Evolutionary conservation across 2,329 filamentous ascomycete genomes (phyloP).

Genomic region (Berkeleyomyces basicola): DNA sequence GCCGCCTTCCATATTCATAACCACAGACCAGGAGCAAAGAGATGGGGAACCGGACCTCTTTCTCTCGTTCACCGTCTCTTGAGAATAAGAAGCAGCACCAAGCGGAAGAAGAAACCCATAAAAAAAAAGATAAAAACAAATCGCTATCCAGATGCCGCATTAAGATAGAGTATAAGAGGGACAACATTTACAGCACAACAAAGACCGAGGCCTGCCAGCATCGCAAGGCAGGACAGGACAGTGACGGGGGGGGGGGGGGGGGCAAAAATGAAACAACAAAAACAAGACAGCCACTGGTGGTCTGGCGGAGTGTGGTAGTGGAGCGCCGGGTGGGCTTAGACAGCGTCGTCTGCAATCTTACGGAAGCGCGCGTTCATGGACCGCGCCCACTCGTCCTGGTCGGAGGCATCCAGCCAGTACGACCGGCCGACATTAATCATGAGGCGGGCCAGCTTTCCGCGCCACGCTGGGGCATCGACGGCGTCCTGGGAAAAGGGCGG

Average conservation of each 20-base stretch:
- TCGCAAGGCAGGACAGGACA: too few species aligned
- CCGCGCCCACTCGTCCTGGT: slow-evolving; percentile 52
- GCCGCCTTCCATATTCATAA: not conserved
- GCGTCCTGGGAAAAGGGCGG: slow-evolving; percentile 53
- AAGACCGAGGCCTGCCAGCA: not conserved
- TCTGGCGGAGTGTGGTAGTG: too few species aligned
- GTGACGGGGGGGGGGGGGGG: too few species aligned
- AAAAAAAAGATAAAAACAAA: slow-evolving; percentile 1
- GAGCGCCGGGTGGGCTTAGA: not conserved
- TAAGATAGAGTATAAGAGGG: not conserved
- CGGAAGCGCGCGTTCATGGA: slow-evolving; percentile 15
- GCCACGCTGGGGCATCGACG: slow-evolving; percentile 64
- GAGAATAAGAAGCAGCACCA: not conserved
- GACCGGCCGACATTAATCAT: slow-evolving; percentile 58
- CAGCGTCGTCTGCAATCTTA: slow-evolving; percentile 12
- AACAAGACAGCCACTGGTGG: too few species aligned
- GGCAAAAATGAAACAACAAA: too few species aligned
- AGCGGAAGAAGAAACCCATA: not conserved
- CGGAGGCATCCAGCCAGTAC: slow-evolving; percentile 66
- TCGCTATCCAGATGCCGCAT: slow-evolving; percentile 3
- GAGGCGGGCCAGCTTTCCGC: slow-evolving; percentile 57
- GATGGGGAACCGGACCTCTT: not conserved
- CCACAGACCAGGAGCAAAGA: not conserved
- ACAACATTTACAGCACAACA: not conserved
- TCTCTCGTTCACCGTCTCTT: too few species aligned